These are phyloP conservation scores for Penicillium daleae DNA, from an alignment of 495 filamentous ascomycete genomes.

Conservation along the genomic window DNA sequence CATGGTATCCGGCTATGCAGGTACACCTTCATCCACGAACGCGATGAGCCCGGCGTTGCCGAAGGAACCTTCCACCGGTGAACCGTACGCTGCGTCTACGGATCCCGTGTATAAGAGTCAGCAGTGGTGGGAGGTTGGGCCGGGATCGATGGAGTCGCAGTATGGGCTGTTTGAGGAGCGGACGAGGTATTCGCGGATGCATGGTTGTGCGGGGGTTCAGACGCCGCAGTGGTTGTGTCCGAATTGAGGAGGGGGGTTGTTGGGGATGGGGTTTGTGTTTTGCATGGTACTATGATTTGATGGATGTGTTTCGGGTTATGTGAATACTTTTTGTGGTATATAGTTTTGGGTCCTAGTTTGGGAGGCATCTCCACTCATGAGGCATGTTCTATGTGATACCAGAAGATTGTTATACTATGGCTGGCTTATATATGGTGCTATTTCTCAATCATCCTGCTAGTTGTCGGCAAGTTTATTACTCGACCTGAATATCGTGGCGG, in stretches of 20 bases:
- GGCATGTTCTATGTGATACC: neutral
- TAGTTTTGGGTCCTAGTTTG: no score
- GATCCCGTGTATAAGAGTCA: slow-evolving; percentile 63
- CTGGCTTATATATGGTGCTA: neutral
- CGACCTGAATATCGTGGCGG: no score
- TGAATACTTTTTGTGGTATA: neutral
- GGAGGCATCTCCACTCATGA: neutral
- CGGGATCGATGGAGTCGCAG: slow-evolving; percentile 59
- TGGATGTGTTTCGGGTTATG: neutral
- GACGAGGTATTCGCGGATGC: slow-evolving; percentile 20
- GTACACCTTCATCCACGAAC: slow-evolving; percentile 45
- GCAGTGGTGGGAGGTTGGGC: slow-evolving; percentile 52
- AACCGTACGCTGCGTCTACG: slow-evolving; percentile 55
- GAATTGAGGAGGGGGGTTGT: neutral
- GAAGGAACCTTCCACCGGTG: slow-evolving; percentile 42
- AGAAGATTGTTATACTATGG: neutral
- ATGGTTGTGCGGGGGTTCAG: slow-evolving; percentile 3
- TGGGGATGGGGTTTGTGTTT: neutral
- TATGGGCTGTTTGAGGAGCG: slow-evolving; percentile 56
- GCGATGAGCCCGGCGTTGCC: slow-evolving; percentile 5
- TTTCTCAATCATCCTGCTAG: no score
- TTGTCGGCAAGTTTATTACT: no score
- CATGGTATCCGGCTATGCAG: slow-evolving; percentile 69
- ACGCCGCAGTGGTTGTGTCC: slow-evolving; percentile 4
- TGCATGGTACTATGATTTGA: neutral